Conservation (phyloP, 2,329 filamentous ascomycete genomes). For the Venturia effusa region DNA sequence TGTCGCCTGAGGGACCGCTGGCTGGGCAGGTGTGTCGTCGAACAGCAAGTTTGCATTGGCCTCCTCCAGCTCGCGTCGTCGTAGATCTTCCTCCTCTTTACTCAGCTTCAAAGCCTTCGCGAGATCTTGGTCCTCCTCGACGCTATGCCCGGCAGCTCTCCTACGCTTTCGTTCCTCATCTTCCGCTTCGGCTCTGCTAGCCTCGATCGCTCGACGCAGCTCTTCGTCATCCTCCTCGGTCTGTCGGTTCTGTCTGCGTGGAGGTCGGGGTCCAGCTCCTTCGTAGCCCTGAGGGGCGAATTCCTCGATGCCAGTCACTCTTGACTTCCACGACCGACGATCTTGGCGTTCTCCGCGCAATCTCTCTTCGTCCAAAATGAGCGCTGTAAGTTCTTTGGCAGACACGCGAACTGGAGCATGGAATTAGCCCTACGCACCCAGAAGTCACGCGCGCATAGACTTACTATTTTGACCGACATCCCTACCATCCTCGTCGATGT, state of each 20-base stretch:
- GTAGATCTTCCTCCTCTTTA: conserved; percentile 82
- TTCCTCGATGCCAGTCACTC: conserved; percentile 88
- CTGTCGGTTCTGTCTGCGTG: conserved; percentile 38
- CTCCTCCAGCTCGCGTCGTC: conserved; percentile 76
- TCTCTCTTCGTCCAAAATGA: conserved; percentile 89
- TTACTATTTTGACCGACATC: conserved; percentile 95
- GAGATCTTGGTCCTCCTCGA: conserved; percentile 73
- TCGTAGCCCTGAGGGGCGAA: conserved; percentile 40
- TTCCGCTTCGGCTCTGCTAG: conserved; percentile 90
- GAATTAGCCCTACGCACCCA: not conserved
- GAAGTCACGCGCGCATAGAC: conserved; percentile 20
- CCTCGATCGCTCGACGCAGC: conserved; percentile 81
- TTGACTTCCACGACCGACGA: conserved; percentile 91
- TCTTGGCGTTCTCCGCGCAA: conserved; percentile 82
- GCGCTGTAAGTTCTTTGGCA: conserved; percentile 85
- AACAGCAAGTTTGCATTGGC: conserved; percentile 81
- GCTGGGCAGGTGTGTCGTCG: conserved; percentile 59
- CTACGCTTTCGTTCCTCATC: conserved; percentile 66
- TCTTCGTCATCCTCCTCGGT: conserved; percentile 77
- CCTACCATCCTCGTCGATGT: conserved; percentile 87
- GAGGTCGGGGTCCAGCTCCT: conserved; percentile 31
- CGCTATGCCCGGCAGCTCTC: conserved; percentile 30
- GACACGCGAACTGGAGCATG: conserved; percentile 67
- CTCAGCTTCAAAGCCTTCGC: conserved; percentile 93
- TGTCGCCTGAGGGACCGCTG: conserved; percentile 64